Evolutionary conservation across 1,284 basidiomycete genomes (phyloP), one percentile per base, ranked within the genome.

Genomic region (Vanrija pseudolonga): DNA sequence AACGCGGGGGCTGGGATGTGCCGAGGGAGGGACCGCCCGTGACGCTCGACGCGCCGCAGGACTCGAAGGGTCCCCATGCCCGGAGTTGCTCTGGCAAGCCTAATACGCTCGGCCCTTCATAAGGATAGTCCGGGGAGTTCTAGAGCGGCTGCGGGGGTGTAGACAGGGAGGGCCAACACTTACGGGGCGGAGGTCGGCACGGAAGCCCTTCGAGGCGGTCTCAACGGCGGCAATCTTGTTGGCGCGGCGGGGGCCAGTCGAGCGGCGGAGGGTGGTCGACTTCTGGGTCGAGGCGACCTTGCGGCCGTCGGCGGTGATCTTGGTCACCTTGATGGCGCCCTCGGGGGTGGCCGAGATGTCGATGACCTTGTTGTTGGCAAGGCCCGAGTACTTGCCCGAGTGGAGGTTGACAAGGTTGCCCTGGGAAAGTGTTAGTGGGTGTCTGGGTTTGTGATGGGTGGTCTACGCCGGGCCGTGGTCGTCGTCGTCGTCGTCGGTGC

Each of bases 341-440:
- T 81, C 77, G 55, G 80, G 76, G 45, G 81, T 80, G 58, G 85
- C 82, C 52, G 79, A 69, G 66, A 92, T 82, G 76, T 82, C 80
- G 75, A 92, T 81, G 51, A 83, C 83, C 85, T 90, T 91, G 65
- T 79, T 61, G 81, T 93, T 91, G 68, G 86, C 84, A 62, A 93
- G 80, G 61, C 90, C 90, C 58, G 90, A 93, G 82, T 84, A 92
- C 76, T 92, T 93, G 82, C 83, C 81, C 26, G 90, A 92, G 81
- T 92, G 88, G 65, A 90, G 69, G 80, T 90, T 92, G 57, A 81
- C 79, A 73, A 92, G 83, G 82, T 93, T 93, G 64, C 87, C 90
- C 88, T 90, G 66, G 26, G 53, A 12, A n/a, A 26, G 55, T 32
- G 44, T n/a, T 45, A 22, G 44, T 32, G 32, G 32, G 32, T 12